These are phyloP conservation scores for Ogataea corticis DNA, from an alignment of 805 yeast species.

Conservation along the genomic window DNA sequence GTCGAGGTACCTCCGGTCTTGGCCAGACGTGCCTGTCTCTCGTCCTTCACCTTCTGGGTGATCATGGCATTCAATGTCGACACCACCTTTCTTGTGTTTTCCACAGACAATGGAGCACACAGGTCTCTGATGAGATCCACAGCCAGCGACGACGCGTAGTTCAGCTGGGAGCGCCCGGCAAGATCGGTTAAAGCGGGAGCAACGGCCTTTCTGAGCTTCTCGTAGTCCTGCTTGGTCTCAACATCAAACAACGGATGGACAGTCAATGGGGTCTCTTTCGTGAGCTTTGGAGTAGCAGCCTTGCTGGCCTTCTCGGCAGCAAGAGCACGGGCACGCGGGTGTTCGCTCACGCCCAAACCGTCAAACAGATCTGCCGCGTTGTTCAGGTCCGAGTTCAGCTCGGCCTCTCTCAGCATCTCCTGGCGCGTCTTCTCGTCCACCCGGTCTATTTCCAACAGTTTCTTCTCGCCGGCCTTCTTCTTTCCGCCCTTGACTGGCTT, in stretches of 20 bases:
- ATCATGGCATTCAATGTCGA: slow-evolving; percentile 79
- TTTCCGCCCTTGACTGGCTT: slow-evolving; percentile 49
- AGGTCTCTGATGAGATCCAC: slow-evolving; percentile 85
- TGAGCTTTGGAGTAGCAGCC: slow-evolving; percentile 41
- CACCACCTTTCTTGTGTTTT: slow-evolving; percentile 79
- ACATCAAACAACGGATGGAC: slow-evolving; percentile 84
- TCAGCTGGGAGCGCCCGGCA: slow-evolving; percentile 59
- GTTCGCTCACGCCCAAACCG: slow-evolving; percentile 60
- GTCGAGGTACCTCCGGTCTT: slow-evolving; percentile 83
- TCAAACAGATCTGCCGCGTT: slow-evolving; percentile 93
- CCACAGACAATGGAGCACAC: slow-evolving; percentile 76
- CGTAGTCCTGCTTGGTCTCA: slow-evolving; percentile 75
- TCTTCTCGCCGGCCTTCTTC: slow-evolving; percentile 39
- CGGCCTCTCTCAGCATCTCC: slow-evolving; percentile 76
- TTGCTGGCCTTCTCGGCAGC: slow-evolving; percentile 48
- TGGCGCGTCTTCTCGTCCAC: slow-evolving; percentile 74
- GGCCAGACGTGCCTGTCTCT: slow-evolving; percentile 82
- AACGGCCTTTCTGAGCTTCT: slow-evolving; percentile 72
- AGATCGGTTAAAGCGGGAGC: slow-evolving; percentile 60
- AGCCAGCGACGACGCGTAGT: slow-evolving; percentile 74
- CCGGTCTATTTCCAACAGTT: slow-evolving; percentile 57
- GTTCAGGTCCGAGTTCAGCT: slow-evolving; percentile 80
- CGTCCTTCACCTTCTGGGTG: slow-evolving; percentile 85
- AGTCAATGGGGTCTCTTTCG: slow-evolving; percentile 65
- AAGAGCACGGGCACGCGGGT: slow-evolving; percentile 48